Evolutionary conservation across 768 basidiomycete genomes (phyloP), one percentile per base, ranked within the genome.

Genomic region (Russula virescens): DNA sequence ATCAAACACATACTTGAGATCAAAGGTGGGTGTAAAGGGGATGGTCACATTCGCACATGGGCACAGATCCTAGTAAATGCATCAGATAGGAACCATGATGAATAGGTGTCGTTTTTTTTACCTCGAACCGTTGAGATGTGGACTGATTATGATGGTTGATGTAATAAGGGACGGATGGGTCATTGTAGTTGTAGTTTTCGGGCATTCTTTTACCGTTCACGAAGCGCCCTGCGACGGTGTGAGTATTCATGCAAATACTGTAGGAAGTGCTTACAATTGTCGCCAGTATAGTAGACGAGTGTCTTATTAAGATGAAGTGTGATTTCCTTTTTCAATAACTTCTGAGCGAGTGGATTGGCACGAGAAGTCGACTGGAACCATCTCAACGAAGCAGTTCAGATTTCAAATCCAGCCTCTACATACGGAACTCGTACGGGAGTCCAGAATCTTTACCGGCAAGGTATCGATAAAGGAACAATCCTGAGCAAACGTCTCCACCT

Each of bases 401-500:
- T 42, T 8, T 47, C 55, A 28, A 19, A 35, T 48, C 42, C 23
- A 13, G 35, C 38, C 25, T 52, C 21, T 8, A 13, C 35, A 26
- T 31, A 28, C 46, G 11, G 14, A 53, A 18, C 40, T 75, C 82
- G 51, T 65, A 85, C 83, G 81, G 77, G 63, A 80, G 80, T 3
- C 79, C 81, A 42, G 81, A 73, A 25, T 75, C 71, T 0, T 75
- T 74, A 9, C 83, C 85, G 8, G 79, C 77, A 25, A 88, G 76
- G 68, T 77, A 84, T 55, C 78, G 77, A 65, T 84, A 82, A 49
- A 88, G 72, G 75, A 84, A 86, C 45, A 81, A 77, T 3, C 83
- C 84, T 10, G 86, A 76, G 69, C 85, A 86, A 9, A 86, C 77
- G 59, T 79, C 83, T 26, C 85, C 85, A 60, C 84, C 84, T 67